Conservation (phyloP, 2,329 filamentous ascomycete species). For the Epichloe hybrida region DNA sequence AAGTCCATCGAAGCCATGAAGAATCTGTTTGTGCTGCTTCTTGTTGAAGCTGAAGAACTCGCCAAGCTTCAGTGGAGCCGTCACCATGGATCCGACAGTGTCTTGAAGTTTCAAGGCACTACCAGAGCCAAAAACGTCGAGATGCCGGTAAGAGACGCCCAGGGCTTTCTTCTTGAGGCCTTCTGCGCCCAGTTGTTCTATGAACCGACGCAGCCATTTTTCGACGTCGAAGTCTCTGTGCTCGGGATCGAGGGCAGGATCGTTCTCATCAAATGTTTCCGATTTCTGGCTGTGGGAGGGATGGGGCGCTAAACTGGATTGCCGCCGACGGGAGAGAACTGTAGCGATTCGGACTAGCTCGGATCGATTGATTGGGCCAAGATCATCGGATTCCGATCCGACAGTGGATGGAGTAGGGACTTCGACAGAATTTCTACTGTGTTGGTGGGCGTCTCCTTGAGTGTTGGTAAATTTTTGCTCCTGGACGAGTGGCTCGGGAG, state of each 20-base stretch:
- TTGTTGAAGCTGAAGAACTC: constrained; percentile 38
- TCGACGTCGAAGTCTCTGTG: constrained; percentile 26
- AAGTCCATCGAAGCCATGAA: constrained; percentile 50
- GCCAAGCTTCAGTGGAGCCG: constrained; percentile 41
- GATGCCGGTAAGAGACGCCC: constrained; percentile 49
- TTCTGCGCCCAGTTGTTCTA: constrained; percentile 35
- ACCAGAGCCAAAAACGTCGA: constrained; percentile 54
- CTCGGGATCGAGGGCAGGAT: constrained; percentile 24
- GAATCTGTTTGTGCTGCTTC: constrained; percentile 42
- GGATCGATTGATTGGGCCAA: constrained; percentile 11
- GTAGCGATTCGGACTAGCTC: constrained; percentile 28
- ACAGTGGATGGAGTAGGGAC: not conserved
- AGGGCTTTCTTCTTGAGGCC: constrained; percentile 39
- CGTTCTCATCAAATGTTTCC: constrained; percentile 13
- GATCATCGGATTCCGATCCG: not conserved
- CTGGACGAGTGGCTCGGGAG: not conserved
- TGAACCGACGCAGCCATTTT: constrained; percentile 27
- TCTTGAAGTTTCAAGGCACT: constrained; percentile 54
- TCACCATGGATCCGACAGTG: constrained; percentile 46
- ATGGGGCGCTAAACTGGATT: constrained; percentile 13
- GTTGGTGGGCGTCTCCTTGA: not conserved
- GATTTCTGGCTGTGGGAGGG: constrained; percentile 8
- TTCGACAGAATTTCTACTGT: constrained; percentile 1
- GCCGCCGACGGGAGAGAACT: constrained; percentile 22
- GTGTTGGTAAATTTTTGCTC: not conserved